phyloP scores from a whole-genome alignment of 352 stramenopile species.

The Thalassiosira hispida region DNA sequence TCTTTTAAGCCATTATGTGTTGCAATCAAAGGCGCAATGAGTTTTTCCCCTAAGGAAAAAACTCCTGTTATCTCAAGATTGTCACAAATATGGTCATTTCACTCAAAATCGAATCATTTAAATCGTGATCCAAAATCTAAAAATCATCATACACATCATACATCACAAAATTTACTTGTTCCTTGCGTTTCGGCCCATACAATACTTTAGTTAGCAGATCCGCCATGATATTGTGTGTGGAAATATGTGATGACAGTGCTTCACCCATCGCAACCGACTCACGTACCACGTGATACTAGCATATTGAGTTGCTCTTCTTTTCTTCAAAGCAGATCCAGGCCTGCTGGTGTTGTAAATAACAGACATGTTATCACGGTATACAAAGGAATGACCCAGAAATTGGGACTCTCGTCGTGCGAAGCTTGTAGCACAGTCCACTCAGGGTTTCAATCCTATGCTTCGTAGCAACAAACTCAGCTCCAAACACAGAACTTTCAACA shows the following conservation, averaged over 20 bases:
- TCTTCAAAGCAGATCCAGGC: conserved; percentile 38
- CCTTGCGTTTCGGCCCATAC: too few relatives aligned
- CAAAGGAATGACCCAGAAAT: conserved; percentile 32
- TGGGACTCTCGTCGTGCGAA: conserved; percentile 55
- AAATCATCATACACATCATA: too few relatives aligned
- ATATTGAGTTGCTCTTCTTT: conserved; percentile 51
- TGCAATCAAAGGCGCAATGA: too few relatives aligned
- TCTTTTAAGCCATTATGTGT: too few relatives aligned
- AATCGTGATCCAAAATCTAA: too few relatives aligned
- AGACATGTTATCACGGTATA: conserved; percentile 60
- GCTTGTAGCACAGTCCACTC: conserved; percentile 54
- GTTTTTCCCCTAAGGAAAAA: too few relatives aligned
- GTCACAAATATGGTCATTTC: too few relatives aligned
- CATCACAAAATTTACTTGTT: too few relatives aligned
- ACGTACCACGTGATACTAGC: conserved; percentile 46
- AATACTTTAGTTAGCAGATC: conserved; percentile 42
- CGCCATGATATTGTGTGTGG: conserved; percentile 30
- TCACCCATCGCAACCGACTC: conserved; percentile 39
- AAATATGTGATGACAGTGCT: conserved; percentile 18
- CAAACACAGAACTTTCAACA: conserved; percentile 33
- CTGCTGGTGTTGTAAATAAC: conserved; percentile 35
- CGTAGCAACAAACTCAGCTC: conserved; percentile 31
- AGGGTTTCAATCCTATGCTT: conserved; percentile 39
- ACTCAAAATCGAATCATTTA: too few relatives aligned
- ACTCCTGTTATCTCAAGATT: too few relatives aligned